phyloP scores from a whole-genome alignment of 2,329 filamentous ascomycete genomes.

The Lecanicillium sp. region DNA sequence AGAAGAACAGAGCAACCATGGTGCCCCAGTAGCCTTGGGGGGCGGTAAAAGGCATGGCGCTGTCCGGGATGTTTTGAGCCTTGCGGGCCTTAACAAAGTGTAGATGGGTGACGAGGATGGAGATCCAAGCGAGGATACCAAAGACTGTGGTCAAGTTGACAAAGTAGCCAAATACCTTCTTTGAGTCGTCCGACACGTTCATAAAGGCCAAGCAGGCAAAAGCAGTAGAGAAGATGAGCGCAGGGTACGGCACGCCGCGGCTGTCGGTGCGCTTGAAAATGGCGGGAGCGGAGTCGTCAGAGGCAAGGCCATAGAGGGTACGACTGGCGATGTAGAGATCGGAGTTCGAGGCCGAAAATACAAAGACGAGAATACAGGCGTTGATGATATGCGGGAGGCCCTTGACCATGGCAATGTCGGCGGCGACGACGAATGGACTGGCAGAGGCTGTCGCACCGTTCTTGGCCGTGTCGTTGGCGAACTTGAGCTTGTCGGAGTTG shows the following conservation, averaged over 20 bases:
- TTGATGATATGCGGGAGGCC: slow-evolving; percentile 62
- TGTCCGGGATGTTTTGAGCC: slow-evolving; percentile 50
- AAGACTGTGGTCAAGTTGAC: slow-evolving; percentile 63
- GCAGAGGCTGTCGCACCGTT: slow-evolving; percentile 44
- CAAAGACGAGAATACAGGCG: slow-evolving; percentile 66
- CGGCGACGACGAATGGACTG: slow-evolving; percentile 70
- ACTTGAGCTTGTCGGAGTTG: slow-evolving; percentile 51
- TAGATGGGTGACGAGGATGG: slow-evolving; percentile 60
- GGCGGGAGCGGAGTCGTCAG: slow-evolving; percentile 62
- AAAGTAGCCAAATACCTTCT: slow-evolving; percentile 54
- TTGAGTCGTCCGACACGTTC: slow-evolving; percentile 52
- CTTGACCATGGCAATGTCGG: slow-evolving; percentile 54
- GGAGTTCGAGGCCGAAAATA: slow-evolving; percentile 70
- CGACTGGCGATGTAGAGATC: slow-evolving; percentile 70
- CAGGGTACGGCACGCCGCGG: slow-evolving; percentile 62
- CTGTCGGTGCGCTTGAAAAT: slow-evolving; percentile 66
- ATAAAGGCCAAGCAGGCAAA: slow-evolving; percentile 64
- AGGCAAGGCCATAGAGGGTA: slow-evolving; percentile 65
- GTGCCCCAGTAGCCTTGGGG: slow-evolving; percentile 68
- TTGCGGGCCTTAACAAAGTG: slow-evolving; percentile 55
- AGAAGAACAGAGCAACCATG: slow-evolving; percentile 60
- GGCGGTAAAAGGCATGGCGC: slow-evolving; percentile 54
- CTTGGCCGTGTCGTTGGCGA: slow-evolving; percentile 36
- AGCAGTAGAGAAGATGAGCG: slow-evolving; percentile 51
- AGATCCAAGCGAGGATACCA: slow-evolving; percentile 60